Evolutionary conservation across 345 rosid genomes (phyloP).

Genomic region (Citropsis articulata): DNA sequence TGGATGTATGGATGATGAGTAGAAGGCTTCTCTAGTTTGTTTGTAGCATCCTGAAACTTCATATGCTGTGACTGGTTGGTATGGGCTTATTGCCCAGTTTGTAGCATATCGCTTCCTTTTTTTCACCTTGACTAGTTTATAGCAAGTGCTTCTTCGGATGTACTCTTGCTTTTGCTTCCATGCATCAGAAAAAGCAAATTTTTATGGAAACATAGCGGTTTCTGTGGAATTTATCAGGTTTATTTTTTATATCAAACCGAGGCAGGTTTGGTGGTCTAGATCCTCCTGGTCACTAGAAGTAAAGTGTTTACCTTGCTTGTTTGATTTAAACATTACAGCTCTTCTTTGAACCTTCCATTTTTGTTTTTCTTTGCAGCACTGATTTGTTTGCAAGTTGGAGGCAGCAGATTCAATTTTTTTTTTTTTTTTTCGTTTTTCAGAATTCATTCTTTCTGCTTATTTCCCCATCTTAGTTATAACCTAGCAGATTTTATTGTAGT

Average conservation of each 20-base stretch:
- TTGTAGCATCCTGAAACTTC: not conserved
- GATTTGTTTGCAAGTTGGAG: not conserved
- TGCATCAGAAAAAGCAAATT: not conserved
- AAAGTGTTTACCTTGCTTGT: not conserved
- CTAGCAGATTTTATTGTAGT: not conserved
- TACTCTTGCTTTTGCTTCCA: not conserved
- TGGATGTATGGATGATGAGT: not conserved
- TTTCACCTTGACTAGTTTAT: no score
- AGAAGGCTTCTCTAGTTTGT: not conserved
- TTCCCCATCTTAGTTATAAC: not conserved
- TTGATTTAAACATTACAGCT: not conserved
- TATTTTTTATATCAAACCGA: not conserved
- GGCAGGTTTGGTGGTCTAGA: not conserved
- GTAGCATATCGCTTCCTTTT: not conserved
- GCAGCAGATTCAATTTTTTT: not conserved
- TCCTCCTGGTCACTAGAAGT: not conserved
- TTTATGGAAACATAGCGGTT: not conserved
- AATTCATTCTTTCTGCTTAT: not conserved
- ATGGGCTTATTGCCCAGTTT: not conserved
- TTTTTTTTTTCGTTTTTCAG: not conserved
- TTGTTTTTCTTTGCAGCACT: not conserved
- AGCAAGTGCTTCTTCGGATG: not conserved
- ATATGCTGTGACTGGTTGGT: not conserved
- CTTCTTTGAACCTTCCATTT: not conserved
- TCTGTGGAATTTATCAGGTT: not conserved